Evolutionary conservation across 2,329 filamentous ascomycete species (phyloP).

Genomic region (Colletotrichum viniferum): DNA sequence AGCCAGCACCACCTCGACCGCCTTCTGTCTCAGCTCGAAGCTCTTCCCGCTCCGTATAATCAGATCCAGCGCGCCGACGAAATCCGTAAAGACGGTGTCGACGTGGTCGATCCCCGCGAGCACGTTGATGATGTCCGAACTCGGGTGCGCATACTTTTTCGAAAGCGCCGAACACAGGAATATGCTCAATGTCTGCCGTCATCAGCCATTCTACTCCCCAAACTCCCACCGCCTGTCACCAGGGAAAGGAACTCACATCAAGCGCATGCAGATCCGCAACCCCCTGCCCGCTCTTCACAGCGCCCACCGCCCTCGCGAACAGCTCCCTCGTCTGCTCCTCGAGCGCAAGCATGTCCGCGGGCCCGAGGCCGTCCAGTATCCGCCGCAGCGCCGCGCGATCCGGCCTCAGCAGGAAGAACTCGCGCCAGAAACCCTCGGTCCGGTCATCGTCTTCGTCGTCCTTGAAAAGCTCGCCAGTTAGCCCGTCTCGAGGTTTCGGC

Average conservation of each 20-base stretch:
- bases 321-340: conserved; percentile 82
- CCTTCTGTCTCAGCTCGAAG: conserved; percentile 75
- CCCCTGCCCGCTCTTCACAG: conserved; percentile 65
- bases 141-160: conserved; percentile 94
- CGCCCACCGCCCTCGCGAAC: conserved; percentile 73
- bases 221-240: neutral
- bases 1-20: conserved; percentile 80
- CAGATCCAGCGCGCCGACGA: conserved; percentile 81
- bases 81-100: conserved; percentile 85
- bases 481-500: neutral
- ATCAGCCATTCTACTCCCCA: neutral
- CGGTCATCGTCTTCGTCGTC: conserved; percentile 72
- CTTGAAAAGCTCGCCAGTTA: neutral
- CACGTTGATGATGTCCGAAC: conserved; percentile 90
- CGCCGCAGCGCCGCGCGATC: conserved; percentile 71
- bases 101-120: conserved; percentile 89
- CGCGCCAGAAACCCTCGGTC: conserved; percentile 91
- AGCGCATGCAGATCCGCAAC: conserved; percentile 79
- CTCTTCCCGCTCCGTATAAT: conserved; percentile 78
- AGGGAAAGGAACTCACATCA: conserved; percentile 66
- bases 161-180: conserved; percentile 83
- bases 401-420: conserved; percentile 90
- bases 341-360: conserved; percentile 76
- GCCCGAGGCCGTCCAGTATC: conserved; percentile 71
- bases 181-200: conserved; percentile 77